Percentiles rank a stretch among this genome's conserved stretches.
Evolutionary conservation across 768 basidiomycete genomes (phyloP).

Genomic region (Paxillus involutus): DNA sequence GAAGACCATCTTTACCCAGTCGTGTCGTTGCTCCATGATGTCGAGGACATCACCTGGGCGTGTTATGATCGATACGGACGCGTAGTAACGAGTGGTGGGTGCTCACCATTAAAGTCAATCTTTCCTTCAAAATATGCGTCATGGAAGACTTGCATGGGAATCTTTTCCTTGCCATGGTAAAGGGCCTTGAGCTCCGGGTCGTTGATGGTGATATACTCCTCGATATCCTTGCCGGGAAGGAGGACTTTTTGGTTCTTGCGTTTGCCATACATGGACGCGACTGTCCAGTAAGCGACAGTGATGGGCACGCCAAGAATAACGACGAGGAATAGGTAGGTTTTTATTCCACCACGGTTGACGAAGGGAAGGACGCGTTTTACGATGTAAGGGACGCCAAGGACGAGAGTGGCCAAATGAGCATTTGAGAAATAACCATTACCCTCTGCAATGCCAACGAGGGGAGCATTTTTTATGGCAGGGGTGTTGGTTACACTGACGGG

Average conservation of each 20-base stretch:
- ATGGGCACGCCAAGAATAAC: slow-evolving; percentile 73
- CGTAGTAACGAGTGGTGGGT: neutral
- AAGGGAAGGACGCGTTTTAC: slow-evolving; percentile 81
- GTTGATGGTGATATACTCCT: slow-evolving; percentile 89
- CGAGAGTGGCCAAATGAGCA: slow-evolving; percentile 68
- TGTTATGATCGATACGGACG: neutral
- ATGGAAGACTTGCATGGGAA: slow-evolving; percentile 96
- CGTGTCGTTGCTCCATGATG: slow-evolving; percentile 90
- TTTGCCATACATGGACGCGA: slow-evolving; percentile 79
- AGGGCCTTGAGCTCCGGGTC: slow-evolving; percentile 76
- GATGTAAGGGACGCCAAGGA: slow-evolving; percentile 81
- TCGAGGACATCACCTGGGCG: slow-evolving; percentile 86
- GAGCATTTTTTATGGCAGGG: slow-evolving; percentile 84
- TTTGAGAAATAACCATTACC: slow-evolving; percentile 88
- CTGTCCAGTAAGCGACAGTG: slow-evolving; percentile 84
- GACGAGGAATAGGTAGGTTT: slow-evolving; percentile 81
- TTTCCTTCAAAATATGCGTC: slow-evolving; percentile 97
- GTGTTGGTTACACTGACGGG: slow-evolving; percentile 63
- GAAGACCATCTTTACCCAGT: slow-evolving; percentile 92
- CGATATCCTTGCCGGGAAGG: slow-evolving; percentile 82
- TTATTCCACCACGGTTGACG: slow-evolving; percentile 81
- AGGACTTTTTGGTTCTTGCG: slow-evolving; percentile 83
- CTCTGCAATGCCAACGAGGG: slow-evolving; percentile 77
- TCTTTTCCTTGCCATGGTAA: slow-evolving; percentile 86
- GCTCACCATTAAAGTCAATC: slow-evolving; percentile 90